Percentiles rank a stretch among this genome's conserved stretches.
phyloP scores from a whole-genome alignment of 129 eudicot species.

The Sambucus nigra region DNA sequence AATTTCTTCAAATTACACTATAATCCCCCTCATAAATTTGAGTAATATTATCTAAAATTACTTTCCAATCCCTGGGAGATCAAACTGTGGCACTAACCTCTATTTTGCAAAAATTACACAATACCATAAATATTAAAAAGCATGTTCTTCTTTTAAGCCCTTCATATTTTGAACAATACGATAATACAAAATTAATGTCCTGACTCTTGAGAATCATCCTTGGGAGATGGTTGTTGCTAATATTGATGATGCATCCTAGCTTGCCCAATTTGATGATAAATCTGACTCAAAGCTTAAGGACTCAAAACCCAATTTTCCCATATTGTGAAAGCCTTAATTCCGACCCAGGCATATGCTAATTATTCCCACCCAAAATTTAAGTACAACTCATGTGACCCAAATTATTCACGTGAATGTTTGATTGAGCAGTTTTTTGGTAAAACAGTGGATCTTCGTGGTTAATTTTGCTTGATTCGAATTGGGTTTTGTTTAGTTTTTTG shows the following conservation, averaged over 20 bases:
- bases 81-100: no score
- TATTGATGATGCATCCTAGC: conserved; percentile 50
- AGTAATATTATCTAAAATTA: no score
- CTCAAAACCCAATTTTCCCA: conserved; percentile 59
- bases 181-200: conserved; percentile 24
- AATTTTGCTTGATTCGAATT: no score
- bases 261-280: conserved; percentile 78
- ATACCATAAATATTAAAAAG: not conserved
- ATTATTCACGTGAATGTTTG: no score
- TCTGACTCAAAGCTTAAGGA: conserved; percentile 55
- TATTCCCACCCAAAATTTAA: conserved; percentile 54
- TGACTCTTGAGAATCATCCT: conserved; percentile 81
- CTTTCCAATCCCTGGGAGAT: no score
- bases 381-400: conserved; percentile 63
- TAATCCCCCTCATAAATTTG: not conserved
- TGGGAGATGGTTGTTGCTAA: conserved; percentile 24
- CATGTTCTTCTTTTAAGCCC: not conserved
- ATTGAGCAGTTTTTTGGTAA: no score
- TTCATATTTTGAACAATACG: not conserved
- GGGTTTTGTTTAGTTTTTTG: no score
- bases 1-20: not conserved
- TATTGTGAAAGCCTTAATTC: conserved; percentile 82
- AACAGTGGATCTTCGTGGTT: no score
- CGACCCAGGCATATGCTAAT: conserved; percentile 58
- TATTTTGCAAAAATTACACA: not conserved